Base-by-base conservation (phyloP, 1,284 basidiomycete genomes). In the Ceratobasidium sp. region DNA sequence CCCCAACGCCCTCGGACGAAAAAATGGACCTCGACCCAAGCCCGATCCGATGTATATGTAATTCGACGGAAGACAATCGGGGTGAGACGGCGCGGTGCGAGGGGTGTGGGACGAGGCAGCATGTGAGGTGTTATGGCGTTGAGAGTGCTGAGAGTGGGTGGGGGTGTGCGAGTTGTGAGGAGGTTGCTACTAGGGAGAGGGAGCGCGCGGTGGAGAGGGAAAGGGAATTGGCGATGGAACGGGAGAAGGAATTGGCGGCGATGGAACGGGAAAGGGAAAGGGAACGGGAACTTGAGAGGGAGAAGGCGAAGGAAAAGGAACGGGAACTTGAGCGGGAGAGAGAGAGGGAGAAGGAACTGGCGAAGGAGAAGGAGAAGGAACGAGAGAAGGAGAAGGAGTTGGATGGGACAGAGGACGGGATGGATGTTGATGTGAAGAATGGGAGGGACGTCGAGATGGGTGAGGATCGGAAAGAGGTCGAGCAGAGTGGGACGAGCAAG, bases 31-130 rank as follows among this genome's bases (percentile, higher is more conserved):
- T 41, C 36, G 36, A 41, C 36, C 4, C 36, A 11, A 41, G 6
- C 36, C 36, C 36, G 1, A 78, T 78, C 19, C 76, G 76, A 27
- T 78, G 77, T 54, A 69, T 77, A n/a, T 78, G 77, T 63, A 59
- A 57, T 33, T 75, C 69, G 60, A 63, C 47, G 17, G 48, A 62
- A 41, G 76, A 78, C 54, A 76, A 78, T 62, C 76, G 75, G 7
- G 74, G 75, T 4, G 24, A 33, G 17, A 77, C 77, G 41, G 75
- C 77, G n/a, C 60, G 65, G 56, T 78, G 77, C 74, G 74, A 78
- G 41, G 63, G 69, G 50, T 78, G 77, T 59, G 76, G 74, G 1
- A 60, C 56, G 31, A 73, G 76, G 74, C 77, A 77, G 47, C 76
- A 77, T 56, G 60, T 75, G 41, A 17, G 50, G 57, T 78, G 77